Evolutionary conservation across 2,329 filamentous ascomycete genomes (phyloP).

Genomic region (Nothomitra cinnamomea): DNA sequence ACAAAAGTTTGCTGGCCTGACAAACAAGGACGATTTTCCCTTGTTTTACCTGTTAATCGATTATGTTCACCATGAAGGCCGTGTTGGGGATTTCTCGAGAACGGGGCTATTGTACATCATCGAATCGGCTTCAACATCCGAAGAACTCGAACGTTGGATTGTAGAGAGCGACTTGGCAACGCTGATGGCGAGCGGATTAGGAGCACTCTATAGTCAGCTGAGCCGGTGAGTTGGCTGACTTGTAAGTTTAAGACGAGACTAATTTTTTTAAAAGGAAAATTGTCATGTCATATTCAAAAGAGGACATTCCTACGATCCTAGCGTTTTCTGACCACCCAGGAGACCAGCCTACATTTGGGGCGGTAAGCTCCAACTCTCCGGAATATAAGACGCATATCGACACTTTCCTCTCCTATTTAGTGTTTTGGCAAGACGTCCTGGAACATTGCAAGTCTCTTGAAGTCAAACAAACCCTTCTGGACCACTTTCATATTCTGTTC

Average conservation of each 20-base stretch:
- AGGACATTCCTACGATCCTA: slow-evolving; percentile 66
- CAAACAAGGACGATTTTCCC: slow-evolving; percentile 70
- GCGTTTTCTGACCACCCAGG: slow-evolving; percentile 79
- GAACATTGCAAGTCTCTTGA: slow-evolving; percentile 88
- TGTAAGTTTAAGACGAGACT: background rate
- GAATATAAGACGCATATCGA: slow-evolving; percentile 76
- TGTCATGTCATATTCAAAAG: slow-evolving; percentile 58
- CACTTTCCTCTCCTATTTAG: slow-evolving; percentile 82
- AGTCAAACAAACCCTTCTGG: slow-evolving; percentile 80
- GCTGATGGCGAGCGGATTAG: slow-evolving; percentile 88
- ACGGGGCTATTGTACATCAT: slow-evolving; percentile 93
- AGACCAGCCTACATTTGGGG: slow-evolving; percentile 48
- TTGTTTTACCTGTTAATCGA: slow-evolving; percentile 92
- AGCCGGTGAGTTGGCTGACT: slow-evolving; percentile 30
- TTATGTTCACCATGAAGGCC: slow-evolving; percentile 89
- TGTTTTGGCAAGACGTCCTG: slow-evolving; percentile 96
- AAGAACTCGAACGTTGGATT: slow-evolving; percentile 81
- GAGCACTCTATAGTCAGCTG: slow-evolving; percentile 55
- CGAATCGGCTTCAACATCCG: slow-evolving; percentile 73
- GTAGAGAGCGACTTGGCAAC: slow-evolving; percentile 93
- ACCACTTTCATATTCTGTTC: slow-evolving; percentile 95
- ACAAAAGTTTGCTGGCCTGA: slow-evolving; percentile 64
- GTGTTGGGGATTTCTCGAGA: slow-evolving; percentile 86
- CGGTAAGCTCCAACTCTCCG: slow-evolving; percentile 55
- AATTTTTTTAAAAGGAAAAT: slow-evolving; percentile 44